Conservation (phyloP, 352 stramenopile genomes). For the Phytopythium aichiense region DNA sequence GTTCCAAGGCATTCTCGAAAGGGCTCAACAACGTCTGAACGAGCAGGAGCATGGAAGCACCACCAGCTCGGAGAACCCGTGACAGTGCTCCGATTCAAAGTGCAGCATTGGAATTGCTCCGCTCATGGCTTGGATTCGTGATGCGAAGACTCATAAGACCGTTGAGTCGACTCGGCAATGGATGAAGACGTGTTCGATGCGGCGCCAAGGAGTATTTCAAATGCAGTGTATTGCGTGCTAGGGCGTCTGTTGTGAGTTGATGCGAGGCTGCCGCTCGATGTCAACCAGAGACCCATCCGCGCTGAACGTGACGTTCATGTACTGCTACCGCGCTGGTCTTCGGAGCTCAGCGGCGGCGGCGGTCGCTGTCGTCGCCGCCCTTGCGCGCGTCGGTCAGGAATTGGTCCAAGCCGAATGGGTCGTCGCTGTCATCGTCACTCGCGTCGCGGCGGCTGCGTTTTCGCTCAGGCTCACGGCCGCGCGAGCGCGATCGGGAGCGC, state of each 20-base stretch:
- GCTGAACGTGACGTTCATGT: too few species aligned
- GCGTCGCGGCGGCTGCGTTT: constrained; percentile 44
- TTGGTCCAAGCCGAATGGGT: constrained; percentile 83
- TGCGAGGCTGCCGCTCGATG: neutral
- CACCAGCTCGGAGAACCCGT: too few species aligned
- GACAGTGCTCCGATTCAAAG: too few species aligned
- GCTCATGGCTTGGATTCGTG: too few species aligned
- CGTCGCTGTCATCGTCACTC: constrained; percentile 51
- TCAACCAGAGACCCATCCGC: too few species aligned
- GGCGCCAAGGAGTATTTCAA: neutral
- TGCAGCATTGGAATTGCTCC: too few species aligned
- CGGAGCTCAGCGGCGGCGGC: constrained; percentile 22
- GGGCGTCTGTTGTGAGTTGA: neutral
- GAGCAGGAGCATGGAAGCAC: too few species aligned
- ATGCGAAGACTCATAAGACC: too few species aligned
- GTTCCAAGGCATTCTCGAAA: neutral
- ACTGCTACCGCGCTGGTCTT: neutral
- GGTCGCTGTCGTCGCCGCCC: constrained; percentile 18
- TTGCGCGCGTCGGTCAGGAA: constrained; percentile 77
- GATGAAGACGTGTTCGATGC: too few species aligned
- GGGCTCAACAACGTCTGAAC: neutral
- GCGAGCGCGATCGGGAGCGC: constrained; percentile 30
- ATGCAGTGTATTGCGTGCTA: constrained; percentile 1
- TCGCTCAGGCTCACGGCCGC: constrained; percentile 25
- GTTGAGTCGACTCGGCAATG: too few species aligned